Evolutionary conservation across 2,329 filamentous ascomycete genomes (phyloP).

Genomic region (Neurospora sp.): DNA sequence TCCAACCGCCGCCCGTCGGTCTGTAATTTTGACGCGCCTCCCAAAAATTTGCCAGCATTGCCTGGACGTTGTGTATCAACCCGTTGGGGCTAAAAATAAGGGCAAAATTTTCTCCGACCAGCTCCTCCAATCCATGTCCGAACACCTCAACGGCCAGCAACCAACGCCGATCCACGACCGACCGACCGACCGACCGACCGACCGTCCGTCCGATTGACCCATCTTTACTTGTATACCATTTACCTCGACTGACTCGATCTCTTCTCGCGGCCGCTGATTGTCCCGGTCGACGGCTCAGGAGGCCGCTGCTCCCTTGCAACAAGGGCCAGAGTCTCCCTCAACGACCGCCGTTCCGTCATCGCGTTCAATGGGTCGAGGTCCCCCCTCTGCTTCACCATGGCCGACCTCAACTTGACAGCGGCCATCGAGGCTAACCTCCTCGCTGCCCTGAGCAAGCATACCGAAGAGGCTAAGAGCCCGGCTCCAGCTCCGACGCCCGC

Average conservation of each 20-base stretch:
- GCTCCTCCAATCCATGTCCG: slow-evolving; percentile 1
- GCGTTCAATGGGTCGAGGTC: slow-evolving; percentile 11
- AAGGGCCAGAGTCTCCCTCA: background rate
- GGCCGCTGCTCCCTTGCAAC: background rate
- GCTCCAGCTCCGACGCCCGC: background rate
- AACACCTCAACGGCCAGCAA: background rate
- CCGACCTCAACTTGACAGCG: slow-evolving; percentile 9
- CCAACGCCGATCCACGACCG: background rate
- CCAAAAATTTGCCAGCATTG: slow-evolving; percentile 1
- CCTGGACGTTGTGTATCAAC: slow-evolving; percentile 18
- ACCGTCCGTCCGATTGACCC: background rate
- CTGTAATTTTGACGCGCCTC: background rate
- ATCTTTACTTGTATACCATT: background rate
- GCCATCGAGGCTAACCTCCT: slow-evolving; percentile 15
- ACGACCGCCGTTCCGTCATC: background rate
- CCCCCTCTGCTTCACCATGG: slow-evolving; percentile 13
- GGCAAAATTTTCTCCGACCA: slow-evolving; percentile 19
- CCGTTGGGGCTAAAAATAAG: slow-evolving; percentile 22
- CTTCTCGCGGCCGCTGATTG: background rate
- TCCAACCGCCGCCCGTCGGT: background rate
- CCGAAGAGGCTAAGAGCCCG: slow-evolving; percentile 1
- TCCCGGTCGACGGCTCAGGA: background rate
- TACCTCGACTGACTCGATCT: background rate
- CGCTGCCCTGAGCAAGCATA: slow-evolving; percentile 12
- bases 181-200: background rate